Evolutionary conservation across 1,139 yeast species (phyloP).

Genomic region (Hanseniaspora gamundiae): DNA sequence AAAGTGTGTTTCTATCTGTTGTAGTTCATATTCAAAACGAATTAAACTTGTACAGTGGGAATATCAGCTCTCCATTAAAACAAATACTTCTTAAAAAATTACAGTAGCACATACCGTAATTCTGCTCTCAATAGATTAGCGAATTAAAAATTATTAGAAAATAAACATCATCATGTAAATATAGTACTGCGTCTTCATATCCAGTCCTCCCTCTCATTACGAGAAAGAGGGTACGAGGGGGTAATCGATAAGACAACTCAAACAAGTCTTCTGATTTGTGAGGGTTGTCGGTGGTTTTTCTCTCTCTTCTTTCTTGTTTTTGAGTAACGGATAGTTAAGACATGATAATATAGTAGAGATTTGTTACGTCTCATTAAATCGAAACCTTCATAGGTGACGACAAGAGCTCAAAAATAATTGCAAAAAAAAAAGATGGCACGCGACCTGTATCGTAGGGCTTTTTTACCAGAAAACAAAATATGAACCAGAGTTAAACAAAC

Average conservation of each 20-base stretch:
- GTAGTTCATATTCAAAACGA: conserved; percentile 3
- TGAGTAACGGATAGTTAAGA: too few species aligned
- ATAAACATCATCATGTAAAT: conserved; percentile 1
- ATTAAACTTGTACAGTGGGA: conserved; percentile 2
- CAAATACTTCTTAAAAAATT: conserved; percentile 2
- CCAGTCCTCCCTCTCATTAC: too few species aligned
- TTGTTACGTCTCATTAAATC: background rate
- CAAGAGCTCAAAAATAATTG: background rate
- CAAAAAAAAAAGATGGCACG: background rate
- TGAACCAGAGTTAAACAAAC: too few species aligned
- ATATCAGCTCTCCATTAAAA: background rate
- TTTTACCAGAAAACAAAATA: background rate
- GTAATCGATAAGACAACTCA: background rate
- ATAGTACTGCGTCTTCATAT: too few species aligned
- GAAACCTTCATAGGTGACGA: too few species aligned
- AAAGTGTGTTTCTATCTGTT: conserved; percentile 12
- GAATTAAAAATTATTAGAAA: background rate
- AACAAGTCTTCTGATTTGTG: background rate
- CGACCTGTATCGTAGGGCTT: background rate
- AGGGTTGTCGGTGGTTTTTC: background rate
- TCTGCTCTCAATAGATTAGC: conserved; percentile 3
- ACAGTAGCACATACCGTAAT: conserved; percentile 3
- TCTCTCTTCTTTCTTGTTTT: background rate
- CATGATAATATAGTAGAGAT: too few species aligned
- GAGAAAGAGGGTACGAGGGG: too few species aligned